Conservation (phyloP, 441 rosid species). For the Arabidopsis lyrata region DNA sequence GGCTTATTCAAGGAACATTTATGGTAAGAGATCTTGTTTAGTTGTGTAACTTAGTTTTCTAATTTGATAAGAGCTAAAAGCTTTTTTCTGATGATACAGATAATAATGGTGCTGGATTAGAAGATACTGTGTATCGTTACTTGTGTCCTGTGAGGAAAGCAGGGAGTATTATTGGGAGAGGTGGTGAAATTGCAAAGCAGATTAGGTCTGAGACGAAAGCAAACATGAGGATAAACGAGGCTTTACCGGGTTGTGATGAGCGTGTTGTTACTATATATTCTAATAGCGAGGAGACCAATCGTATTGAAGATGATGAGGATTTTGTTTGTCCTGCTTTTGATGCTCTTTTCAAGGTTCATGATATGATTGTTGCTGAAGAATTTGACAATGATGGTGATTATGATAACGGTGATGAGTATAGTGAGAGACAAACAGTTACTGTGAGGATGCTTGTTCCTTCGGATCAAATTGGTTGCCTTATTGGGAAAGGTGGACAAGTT, state of each 20-base stretch:
- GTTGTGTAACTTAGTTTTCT: conserved; percentile 13
- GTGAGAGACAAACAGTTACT: conserved; percentile 54
- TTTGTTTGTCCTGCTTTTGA: conserved; percentile 68
- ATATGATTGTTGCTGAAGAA: conserved; percentile 56
- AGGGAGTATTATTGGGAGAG: conserved; percentile 72
- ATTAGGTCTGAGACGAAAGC: conserved; percentile 64
- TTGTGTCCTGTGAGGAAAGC: conserved; percentile 64
- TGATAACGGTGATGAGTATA: conserved; percentile 53
- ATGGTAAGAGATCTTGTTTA: conserved; percentile 52
- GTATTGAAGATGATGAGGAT: conserved; percentile 51
- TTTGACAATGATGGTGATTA: conserved; percentile 41
- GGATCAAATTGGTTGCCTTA: conserved; percentile 78
- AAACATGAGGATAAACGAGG: conserved; percentile 62
- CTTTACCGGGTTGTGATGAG: conserved; percentile 65
- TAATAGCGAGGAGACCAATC: conserved; percentile 60
- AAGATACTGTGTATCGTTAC: conserved; percentile 68
- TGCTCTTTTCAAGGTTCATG: conserved; percentile 69
- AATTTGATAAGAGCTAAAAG: conserved; percentile 55
- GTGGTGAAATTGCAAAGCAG: conserved; percentile 69
- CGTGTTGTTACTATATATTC: conserved; percentile 65
- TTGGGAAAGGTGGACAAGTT: conserved; percentile 76
- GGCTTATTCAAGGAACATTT: conserved; percentile 56
- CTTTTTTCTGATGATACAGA: conserved; percentile 56
- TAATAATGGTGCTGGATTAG: conserved; percentile 50
- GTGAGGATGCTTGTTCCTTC: conserved; percentile 70